Evolutionary conservation across 73 alveolate species (phyloP), one percentile per base, ranked within the genome.

Genomic region (Paramecium primaurelia): DNA sequence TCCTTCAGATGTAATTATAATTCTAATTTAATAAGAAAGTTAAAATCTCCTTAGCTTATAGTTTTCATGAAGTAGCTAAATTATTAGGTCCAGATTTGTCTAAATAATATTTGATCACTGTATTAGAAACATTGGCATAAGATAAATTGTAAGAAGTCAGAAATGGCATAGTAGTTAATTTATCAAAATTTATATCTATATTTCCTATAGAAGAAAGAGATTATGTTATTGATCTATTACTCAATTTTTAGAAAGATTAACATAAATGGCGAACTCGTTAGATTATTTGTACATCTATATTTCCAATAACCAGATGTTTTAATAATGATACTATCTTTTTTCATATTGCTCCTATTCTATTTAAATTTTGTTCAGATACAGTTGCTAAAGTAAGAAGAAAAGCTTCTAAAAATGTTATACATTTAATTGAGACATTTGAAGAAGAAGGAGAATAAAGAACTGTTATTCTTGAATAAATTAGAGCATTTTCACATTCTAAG

Each of bases 21-120:
- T 3, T 54, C 37, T 37, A 34, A 7, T 26, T 9, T 38, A 36
- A 28, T 36, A 11, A 71, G 92, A 89, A 86, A 93, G 95, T 92
- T 20, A 93, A 86, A 77, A 87, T 71, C 9, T 86, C 97, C 4
- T 85, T 95, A 25, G 95, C 96, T 0, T 71, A 93, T 42, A 84
- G 97, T 28, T 36, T 95, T 25, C 98, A 95, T 71, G 97, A 93
- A 64, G 91, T 95, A 0, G 98, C 96, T 18, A 93, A 92, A 64
- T 49, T 93, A 8, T 73, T 95, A 26, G 98, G 96, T n/a, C 86
- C 90, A 32, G 94, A 93, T 59, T 58, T 44, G 22, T 77, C 97
- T 6, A 93, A 87, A 36, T 42, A 60, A 25, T 83, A 77, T 40
- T 80, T 95, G 9, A 80, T 93, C 18, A 60, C 88, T 26, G 75